Conservation (phyloP, 1,284 basidiomycete genomes). For the Rhodotorula mucilaginosa region DNA sequence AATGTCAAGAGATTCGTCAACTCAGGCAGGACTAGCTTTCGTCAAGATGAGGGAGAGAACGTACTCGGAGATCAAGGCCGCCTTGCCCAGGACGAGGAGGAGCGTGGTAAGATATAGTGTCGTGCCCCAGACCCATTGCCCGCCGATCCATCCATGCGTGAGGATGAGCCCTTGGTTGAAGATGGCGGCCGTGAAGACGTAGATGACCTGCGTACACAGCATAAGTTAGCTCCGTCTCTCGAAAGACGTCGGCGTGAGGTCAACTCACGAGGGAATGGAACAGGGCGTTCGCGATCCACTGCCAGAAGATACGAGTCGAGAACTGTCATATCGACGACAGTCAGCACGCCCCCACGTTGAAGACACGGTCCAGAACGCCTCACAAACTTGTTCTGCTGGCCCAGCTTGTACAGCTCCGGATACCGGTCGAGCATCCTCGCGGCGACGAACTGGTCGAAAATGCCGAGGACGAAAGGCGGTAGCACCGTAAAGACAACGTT, state of each 20-base stretch:
- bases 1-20: neutral
- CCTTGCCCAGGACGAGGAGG: constrained; percentile 93
- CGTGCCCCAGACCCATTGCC: constrained; percentile 95
- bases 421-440: constrained; percentile 95
- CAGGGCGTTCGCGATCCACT: constrained; percentile 91
- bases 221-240: constrained; percentile 2
- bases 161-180: constrained; percentile 90
- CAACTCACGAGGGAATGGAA: constrained; percentile 82
- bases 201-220: constrained; percentile 65
- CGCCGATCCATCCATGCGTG: constrained; percentile 73
- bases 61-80: constrained; percentile 93
- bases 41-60: constrained; percentile 47
- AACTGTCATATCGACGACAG: constrained; percentile 53
- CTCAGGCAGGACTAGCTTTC: no score
- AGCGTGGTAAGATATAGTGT: constrained; percentile 88
- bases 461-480: constrained; percentile 93
- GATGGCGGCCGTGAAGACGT: constrained; percentile 79
- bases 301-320: constrained; percentile 85
- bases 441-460: constrained; percentile 83
- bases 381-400: constrained; percentile 80
- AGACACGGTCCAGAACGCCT: constrained; percentile 3
- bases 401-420: constrained; percentile 90
- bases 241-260: neutral
- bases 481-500: constrained; percentile 81
- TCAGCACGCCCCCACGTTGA: neutral